Percentiles rank a stretch among this genome's conserved stretches.
These are phyloP conservation scores for Sporothrix humicola DNA, from an alignment of 2,329 filamentous ascomycete genomes.

Conservation along the genomic window DNA sequence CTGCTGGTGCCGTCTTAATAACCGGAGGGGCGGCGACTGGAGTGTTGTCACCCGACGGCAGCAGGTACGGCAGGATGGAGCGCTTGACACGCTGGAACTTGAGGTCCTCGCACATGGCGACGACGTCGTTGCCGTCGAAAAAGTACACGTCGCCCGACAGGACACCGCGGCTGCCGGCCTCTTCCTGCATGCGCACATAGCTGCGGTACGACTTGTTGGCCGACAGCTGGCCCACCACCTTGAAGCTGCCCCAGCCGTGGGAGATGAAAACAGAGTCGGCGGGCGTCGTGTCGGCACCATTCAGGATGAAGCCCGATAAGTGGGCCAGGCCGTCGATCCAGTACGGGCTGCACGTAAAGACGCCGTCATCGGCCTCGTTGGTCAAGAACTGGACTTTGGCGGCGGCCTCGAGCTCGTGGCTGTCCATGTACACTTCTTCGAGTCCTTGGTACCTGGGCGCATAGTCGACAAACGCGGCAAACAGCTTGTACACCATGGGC, in stretches of 20 bases:
- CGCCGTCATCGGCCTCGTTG: slow-evolving; percentile 54
- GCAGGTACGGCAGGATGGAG: slow-evolving; percentile 38
- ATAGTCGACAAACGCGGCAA: slow-evolving; percentile 63
- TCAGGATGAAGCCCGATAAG: slow-evolving; percentile 66
- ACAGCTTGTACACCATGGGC: slow-evolving; percentile 76
- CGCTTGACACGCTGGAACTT: slow-evolving; percentile 36
- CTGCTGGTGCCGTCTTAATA: background rate
- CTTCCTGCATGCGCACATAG: slow-evolving; percentile 64
- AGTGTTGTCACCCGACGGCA: background rate
- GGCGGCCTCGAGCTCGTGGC: slow-evolving; percentile 51
- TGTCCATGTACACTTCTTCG: slow-evolving; percentile 63
- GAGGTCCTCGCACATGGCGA: slow-evolving; percentile 41
- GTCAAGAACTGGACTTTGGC: slow-evolving; percentile 55
- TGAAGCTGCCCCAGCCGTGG: slow-evolving; percentile 63
- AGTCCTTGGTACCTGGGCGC: slow-evolving; percentile 60
- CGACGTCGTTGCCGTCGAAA: slow-evolving; percentile 55
- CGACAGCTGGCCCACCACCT: slow-evolving; percentile 55
- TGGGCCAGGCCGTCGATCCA: slow-evolving; percentile 66
- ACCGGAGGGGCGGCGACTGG: background rate
- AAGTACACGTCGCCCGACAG: slow-evolving; percentile 60
- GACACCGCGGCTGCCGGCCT: slow-evolving; percentile 57
- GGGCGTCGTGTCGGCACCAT: slow-evolving; percentile 57
- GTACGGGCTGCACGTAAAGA: slow-evolving; percentile 59
- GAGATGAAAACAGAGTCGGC: slow-evolving; percentile 66
- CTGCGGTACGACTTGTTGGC: slow-evolving; percentile 57